These are phyloP conservation scores for Penicillium concentricum DNA, from an alignment of 2,329 filamentous ascomycete species.

Conservation along the genomic window DNA sequence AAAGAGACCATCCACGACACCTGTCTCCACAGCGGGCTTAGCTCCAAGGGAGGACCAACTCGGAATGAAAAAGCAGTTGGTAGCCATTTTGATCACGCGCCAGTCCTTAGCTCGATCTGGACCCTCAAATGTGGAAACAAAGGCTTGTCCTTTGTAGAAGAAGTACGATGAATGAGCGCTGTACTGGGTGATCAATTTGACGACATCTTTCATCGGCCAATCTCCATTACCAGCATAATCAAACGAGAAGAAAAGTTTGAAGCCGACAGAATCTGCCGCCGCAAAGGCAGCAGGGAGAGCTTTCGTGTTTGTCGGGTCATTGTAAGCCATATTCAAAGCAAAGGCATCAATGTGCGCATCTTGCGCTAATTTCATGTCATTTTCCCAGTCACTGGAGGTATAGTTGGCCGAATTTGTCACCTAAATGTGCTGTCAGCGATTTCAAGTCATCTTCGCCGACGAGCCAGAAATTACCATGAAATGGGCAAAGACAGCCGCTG, in stretches of 20 bases:
- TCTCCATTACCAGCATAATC: slow-evolving; percentile 37
- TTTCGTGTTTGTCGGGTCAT: no score
- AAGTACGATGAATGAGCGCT: slow-evolving; percentile 24
- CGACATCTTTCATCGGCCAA: slow-evolving; percentile 30
- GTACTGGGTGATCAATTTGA: slow-evolving; percentile 28
- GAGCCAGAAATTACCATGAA: no score
- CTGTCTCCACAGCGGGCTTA: neutral
- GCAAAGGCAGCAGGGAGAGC: no score
- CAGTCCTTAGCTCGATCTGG: slow-evolving; percentile 43
- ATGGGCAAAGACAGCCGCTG: no score
- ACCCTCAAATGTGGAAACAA: slow-evolving; percentile 49
- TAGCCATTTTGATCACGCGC: slow-evolving; percentile 38
- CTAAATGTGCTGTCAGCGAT: no score
- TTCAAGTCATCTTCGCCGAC: no score
- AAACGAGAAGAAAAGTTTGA: slow-evolving; percentile 40
- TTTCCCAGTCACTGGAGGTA: no score
- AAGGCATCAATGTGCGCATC: no score
- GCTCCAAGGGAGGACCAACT: slow-evolving; percentile 37
- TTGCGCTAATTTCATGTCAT: no score
- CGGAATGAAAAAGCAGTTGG: slow-evolving; percentile 45
- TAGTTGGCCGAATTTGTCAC: no score
- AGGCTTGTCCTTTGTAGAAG: slow-evolving; percentile 28
- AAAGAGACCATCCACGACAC: neutral
- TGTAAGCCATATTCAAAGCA: no score
- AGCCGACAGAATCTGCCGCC: no score